Base-by-base conservation (phyloP, 352 stramenopile species). In the Pythium aquatile region DNA sequence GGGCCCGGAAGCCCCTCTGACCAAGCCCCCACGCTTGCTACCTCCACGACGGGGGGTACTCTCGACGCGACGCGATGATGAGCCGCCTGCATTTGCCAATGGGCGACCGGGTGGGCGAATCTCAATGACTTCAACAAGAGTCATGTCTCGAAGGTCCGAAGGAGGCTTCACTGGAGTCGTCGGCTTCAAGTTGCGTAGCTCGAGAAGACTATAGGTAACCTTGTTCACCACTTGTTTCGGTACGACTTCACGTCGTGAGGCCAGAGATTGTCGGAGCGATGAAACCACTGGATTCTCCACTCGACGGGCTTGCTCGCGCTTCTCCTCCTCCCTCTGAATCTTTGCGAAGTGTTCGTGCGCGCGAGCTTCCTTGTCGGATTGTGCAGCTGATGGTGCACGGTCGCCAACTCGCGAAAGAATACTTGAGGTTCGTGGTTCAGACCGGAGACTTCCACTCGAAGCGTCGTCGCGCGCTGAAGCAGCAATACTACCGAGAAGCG, bases 71-170 rank as follows among this genome's bases (percentile, higher is more conserved):
- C 72, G 72, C 26, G 64, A 26, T 39, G 55, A 48, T 1, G 61
- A 48, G 11, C 57, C 28, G 35, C 6, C 35, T 51, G 5, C 51
- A 47, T 49, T 58, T 9, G 71, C 61, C 24, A 42, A 49, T 5
- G 46, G 61, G 14, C 54, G 65, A 47, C 40, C 40, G 1, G 44
- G 17, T n/a, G 74, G 69, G 14, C 70, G 66, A 24, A 87, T 56
- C 68, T 88, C 69, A 61, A 73, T 78, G 0, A 86, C 70, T 55
- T 89, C 76, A n/a, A 74, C 66, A 16, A 93, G 81, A 37, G 72
- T 87, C 82, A 91, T 94, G 59, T 88, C 71, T 16, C 69, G 72
- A 2, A 91, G 65, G 64, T 91, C 79, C 32, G 66, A 47, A 35
- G 84, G 84, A 30, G 71, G 75, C 30, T 74, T 66, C 32, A 79